Conservation (phyloP, 1,284 basidiomycete species). For the Fistulinella cinereoalba region DNA sequence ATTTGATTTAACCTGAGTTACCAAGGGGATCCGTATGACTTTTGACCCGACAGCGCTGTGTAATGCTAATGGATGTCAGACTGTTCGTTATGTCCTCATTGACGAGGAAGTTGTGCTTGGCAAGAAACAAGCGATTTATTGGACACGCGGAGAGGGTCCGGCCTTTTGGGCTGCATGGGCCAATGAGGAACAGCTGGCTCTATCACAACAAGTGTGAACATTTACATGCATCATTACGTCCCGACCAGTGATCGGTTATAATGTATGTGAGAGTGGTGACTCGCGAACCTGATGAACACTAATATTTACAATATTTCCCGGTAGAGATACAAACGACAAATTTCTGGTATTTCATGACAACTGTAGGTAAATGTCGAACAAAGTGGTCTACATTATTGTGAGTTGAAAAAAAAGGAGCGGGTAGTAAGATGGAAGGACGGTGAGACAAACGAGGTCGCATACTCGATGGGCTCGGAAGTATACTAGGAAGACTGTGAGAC, state of each 20-base stretch:
- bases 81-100: constrained; percentile 61
- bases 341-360: constrained; percentile 30
- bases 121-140: constrained; percentile 54
- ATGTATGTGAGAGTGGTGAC: too few species aligned
- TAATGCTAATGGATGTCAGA: constrained; percentile 36
- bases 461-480: not conserved
- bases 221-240: not conserved
- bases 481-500: constrained; percentile 9
- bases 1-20: constrained; percentile 6
- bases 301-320: not conserved
- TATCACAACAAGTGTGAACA: constrained; percentile 9
- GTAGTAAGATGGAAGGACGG: constrained; percentile 7
- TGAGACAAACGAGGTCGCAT: not conserved
- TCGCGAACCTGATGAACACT: too few species aligned
- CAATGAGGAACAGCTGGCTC: constrained; percentile 43
- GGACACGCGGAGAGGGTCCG: constrained; percentile 54
- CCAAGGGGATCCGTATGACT: constrained; percentile 45
- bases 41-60: not conserved
- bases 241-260: too few species aligned
- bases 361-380: constrained; percentile 28
- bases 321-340: constrained; percentile 1
- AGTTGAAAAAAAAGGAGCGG: constrained; percentile 7
- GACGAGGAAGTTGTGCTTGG: constrained; percentile 52
- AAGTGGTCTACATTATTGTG: constrained; percentile 32
- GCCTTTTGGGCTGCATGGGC: constrained; percentile 54